Evolutionary conservation across 805 yeast species (phyloP).

Genomic region (Pichia cabralensis): DNA sequence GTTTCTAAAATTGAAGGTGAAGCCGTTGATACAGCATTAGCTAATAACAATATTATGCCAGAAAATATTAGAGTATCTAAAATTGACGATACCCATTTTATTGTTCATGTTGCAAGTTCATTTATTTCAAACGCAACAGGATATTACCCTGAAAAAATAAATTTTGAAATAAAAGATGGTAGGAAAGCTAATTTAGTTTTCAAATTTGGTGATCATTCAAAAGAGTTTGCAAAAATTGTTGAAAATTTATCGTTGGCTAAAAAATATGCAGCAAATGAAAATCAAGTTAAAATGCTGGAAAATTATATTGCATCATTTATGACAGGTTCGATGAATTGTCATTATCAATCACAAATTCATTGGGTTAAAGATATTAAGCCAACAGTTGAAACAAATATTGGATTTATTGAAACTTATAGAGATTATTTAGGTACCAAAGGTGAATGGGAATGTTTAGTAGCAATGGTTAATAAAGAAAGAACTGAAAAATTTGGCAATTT

Average conservation of each 20-base stretch:
- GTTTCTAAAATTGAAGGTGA: conserved; percentile 54
- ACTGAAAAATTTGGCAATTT: conserved; percentile 69
- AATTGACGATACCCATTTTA: conserved; percentile 34
- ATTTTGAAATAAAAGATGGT: conserved; percentile 30
- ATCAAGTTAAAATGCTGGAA: conserved; percentile 55
- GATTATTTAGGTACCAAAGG: conserved; percentile 90
- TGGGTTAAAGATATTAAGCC: conserved; percentile 91
- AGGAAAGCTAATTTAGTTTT: conserved; percentile 35
- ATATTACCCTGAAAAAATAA: conserved; percentile 44
- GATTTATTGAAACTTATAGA: conserved; percentile 87
- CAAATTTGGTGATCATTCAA: conserved; percentile 68
- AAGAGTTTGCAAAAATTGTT: conserved; percentile 54
- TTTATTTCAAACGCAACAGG: conserved; percentile 36
- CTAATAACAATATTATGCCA: conserved; percentile 54
- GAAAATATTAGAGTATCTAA: conserved; percentile 75
- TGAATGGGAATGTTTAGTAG: conserved; percentile 88
- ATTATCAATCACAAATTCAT: conserved; percentile 69
- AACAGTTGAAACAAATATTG: conserved; percentile 68
- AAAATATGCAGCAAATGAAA: conserved; percentile 60
- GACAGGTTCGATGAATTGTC: conserved; percentile 79
- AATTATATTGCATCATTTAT: conserved; percentile 60
- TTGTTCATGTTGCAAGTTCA: conserved; percentile 63
- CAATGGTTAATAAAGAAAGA: conserved; percentile 81
- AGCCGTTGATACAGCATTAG: conserved; percentile 55
- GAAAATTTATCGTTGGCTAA: conserved; percentile 47